Conservation (phyloP, 139 green algal genomes). For the Closterium sp. region DNA sequence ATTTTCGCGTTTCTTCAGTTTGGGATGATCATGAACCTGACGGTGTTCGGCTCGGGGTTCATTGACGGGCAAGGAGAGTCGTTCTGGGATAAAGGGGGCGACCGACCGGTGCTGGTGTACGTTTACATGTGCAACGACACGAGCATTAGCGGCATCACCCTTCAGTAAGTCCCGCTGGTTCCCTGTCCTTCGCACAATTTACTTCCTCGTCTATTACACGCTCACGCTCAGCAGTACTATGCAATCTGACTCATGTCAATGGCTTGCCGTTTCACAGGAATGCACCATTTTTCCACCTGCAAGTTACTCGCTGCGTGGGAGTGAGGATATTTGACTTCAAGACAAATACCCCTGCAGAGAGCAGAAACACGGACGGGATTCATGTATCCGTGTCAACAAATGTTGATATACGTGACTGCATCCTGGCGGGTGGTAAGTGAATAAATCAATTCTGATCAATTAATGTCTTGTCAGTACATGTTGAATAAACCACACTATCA, state of each 20-base stretch:
- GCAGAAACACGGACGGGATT: slow-evolving; percentile 2
- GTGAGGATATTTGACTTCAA: background rate
- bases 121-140: background rate
- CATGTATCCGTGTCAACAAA: background rate
- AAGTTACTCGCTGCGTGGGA: background rate
- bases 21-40: background rate
- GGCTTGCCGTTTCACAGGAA: background rate
- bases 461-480: background rate
- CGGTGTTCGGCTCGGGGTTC: background rate
- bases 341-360: background rate
- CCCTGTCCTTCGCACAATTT: background rate
- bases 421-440: background rate
- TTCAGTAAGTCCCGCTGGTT: background rate
- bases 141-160: background rate
- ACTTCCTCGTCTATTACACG: background rate
- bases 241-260: too few relatives aligned
- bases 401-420: background rate
- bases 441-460: background rate
- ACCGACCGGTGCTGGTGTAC: background rate
- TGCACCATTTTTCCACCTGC: background rate
- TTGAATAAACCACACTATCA: background rate
- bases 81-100: background rate
- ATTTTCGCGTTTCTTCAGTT: background rate
- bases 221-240: background rate
- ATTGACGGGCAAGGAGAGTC: background rate